Percentiles rank a stretch among this genome's conserved stretches.
These are phyloP conservation scores for Yamadazyma jaroonii DNA, from an alignment of 1,139 yeast species.

Conservation along the genomic window DNA sequence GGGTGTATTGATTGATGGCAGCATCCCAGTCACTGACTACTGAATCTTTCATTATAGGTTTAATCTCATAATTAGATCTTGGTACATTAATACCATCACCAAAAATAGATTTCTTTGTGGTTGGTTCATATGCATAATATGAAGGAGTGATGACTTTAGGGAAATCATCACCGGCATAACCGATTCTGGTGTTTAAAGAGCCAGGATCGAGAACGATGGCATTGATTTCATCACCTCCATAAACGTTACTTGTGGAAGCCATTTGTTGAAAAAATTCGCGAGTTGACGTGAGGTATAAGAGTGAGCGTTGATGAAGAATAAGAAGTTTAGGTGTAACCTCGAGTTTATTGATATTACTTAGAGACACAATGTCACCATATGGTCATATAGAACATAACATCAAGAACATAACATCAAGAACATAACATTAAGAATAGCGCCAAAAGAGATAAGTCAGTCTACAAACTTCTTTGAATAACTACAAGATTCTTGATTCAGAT, in stretches of 20 bases:
- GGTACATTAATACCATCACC: slow-evolving; percentile 63
- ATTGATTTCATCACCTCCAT: slow-evolving; percentile 75
- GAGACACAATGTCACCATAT: too few species aligned
- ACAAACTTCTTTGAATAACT: neutral
- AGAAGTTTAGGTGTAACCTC: too few species aligned
- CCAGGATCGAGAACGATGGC: slow-evolving; percentile 95
- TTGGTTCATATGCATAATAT: slow-evolving; percentile 31
- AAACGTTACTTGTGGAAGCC: slow-evolving; percentile 24
- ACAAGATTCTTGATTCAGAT: slow-evolving; percentile 48
- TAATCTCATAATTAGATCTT: slow-evolving; percentile 48
- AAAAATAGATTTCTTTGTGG: slow-evolving; percentile 28
- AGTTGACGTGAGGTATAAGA: too few species aligned
- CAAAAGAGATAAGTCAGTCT: neutral
- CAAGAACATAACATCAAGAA: neutral
- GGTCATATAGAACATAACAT: too few species aligned
- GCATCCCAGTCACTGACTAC: slow-evolving; percentile 71
- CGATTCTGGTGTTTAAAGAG: slow-evolving; percentile 75
- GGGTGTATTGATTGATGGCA: slow-evolving; percentile 63
- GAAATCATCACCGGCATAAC: slow-evolving; percentile 92
- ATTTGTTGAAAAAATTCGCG: slow-evolving; percentile 1
- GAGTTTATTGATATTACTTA: too few species aligned
- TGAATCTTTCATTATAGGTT: slow-evolving; percentile 60
- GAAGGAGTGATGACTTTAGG: slow-evolving; percentile 81
- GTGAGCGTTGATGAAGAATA: too few species aligned
- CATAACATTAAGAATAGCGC: too few species aligned